Evolutionary conservation across 352 stramenopile species (phyloP).

Genomic region (Phytophthora citricola): DNA sequence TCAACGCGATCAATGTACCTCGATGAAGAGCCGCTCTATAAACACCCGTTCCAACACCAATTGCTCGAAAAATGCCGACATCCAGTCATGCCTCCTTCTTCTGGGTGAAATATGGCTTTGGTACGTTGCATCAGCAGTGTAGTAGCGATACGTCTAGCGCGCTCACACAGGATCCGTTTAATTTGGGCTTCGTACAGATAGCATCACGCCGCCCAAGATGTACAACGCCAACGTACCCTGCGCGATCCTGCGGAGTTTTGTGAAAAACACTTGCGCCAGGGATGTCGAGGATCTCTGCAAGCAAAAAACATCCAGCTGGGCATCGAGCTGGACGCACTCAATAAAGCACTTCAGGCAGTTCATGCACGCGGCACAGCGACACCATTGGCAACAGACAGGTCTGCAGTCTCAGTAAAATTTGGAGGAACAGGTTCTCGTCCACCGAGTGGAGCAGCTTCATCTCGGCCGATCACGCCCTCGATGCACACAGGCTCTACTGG

Average conservation of each 20-base stretch:
- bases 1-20: conserved; percentile 5
- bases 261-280: conserved; percentile 66
- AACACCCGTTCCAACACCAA: neutral
- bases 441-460: conserved; percentile 25
- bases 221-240: conserved; percentile 82
- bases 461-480: conserved; percentile 21
- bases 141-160: no score
- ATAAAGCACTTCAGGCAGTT: conserved; percentile 33
- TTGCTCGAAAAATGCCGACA: conserved; percentile 14
- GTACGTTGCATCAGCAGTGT: conserved; percentile 34
- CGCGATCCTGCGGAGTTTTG: conserved; percentile 74
- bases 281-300: conserved; percentile 81
- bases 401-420: conserved; percentile 6
- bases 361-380: conserved; percentile 14
- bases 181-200: conserved; percentile 30
- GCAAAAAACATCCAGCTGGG: conserved; percentile 75
- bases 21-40: conserved; percentile 7
- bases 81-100: conserved; percentile 50
- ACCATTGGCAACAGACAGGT: conserved; percentile 10
- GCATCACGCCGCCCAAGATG: conserved; percentile 67
- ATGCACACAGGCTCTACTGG: conserved; percentile 3
- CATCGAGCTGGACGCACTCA: conserved; percentile 75
- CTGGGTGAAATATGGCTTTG: conserved; percentile 87
- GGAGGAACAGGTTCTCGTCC: conserved; percentile 20
- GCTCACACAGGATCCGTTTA: neutral